These are phyloP conservation scores for Solanum medicagineum DNA, from an alignment of 257 asterid genomes.

Conservation along the genomic window DNA sequence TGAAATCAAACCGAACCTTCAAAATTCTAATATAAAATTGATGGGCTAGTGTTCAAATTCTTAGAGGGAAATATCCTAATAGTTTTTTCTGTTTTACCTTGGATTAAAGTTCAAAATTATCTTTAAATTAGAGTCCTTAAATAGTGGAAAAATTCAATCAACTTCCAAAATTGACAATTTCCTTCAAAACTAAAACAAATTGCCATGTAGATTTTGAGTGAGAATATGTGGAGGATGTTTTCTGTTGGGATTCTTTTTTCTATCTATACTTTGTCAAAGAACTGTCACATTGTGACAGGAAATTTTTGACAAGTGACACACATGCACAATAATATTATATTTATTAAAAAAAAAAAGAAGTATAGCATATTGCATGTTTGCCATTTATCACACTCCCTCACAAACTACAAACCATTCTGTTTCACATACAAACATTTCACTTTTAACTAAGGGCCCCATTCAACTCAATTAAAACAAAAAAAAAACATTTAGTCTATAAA, in stretches of 20 bases:
- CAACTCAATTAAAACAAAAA: neutral
- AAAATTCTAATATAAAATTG: too few species aligned
- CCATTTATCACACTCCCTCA: neutral
- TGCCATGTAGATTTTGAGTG: neutral
- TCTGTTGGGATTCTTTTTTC: neutral
- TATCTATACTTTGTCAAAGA: neutral
- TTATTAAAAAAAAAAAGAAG: neutral
- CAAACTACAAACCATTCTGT: neutral
- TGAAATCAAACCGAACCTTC: too few species aligned
- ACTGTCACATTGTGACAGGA: neutral
- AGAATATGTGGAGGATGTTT: neutral
- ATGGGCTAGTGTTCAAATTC: neutral
- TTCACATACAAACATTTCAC: neutral
- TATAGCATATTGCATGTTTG: neutral
- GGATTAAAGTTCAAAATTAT: neutral
- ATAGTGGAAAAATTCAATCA: neutral
- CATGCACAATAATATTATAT: neutral
- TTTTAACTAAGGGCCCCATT: neutral
- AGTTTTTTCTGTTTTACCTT: too few species aligned
- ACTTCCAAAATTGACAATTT: neutral
- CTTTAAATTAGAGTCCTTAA: neutral
- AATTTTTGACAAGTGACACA: neutral
- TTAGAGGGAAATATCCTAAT: neutral
- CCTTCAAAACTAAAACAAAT: neutral
- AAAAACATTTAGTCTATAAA: too few species aligned